Conservation (phyloP, 2,329 filamentous ascomycete genomes). For the Rutstroemia sp. region DNA sequence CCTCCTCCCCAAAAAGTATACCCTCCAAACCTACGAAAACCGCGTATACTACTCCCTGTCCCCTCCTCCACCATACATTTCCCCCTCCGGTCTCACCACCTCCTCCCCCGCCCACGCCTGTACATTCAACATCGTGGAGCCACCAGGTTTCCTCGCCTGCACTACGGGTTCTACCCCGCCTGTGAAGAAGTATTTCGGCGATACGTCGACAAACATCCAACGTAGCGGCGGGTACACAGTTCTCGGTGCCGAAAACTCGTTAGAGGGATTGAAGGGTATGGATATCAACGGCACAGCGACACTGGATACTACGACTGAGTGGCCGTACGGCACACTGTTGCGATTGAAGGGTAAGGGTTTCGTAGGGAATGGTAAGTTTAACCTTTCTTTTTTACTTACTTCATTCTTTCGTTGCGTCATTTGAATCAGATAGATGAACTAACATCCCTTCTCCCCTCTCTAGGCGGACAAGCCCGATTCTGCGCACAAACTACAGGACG, state of each 20-base stretch:
- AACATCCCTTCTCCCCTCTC: not conserved
- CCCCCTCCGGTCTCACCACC: no score
- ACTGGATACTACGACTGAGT: not conserved
- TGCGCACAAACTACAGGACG: not conserved
- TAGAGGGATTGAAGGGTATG: not conserved
- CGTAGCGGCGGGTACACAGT: not conserved
- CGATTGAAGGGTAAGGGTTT: not conserved
- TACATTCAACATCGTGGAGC: no score
- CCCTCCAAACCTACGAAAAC: no score
- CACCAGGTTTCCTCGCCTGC: no score
- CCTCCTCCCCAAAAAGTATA: no score
- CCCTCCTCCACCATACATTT: no score
- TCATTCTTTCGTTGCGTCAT: not conserved
- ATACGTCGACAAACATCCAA: no score
- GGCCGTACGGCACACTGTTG: not conserved
- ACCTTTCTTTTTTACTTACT: not conserved
- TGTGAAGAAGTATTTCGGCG: no score
- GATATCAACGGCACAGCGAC: not conserved
- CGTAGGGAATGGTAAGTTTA: conserved; percentile 2
- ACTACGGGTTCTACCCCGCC: no score
- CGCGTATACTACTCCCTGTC: no score
- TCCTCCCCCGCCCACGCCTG: no score
- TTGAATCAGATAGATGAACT: not conserved
- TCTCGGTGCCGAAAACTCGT: not conserved
- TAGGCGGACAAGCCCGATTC: conserved; percentile 1